Percentiles rank a stretch among this genome's conserved stretches.
These are phyloP conservation scores for Claviceps cyperi DNA, from an alignment of 2,329 filamentous ascomycete species.

Conservation along the genomic window DNA sequence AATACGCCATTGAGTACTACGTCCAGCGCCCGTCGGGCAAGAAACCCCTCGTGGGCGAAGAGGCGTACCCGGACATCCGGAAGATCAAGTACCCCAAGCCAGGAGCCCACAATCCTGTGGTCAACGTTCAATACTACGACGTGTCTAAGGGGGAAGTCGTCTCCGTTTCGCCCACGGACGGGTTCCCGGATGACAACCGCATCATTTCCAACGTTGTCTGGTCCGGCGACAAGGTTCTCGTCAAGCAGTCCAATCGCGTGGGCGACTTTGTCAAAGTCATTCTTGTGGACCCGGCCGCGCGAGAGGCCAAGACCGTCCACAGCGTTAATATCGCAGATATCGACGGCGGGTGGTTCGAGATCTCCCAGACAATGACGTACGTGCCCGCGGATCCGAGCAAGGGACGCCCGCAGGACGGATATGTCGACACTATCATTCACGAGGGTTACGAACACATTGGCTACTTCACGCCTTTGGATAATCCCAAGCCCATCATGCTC, in stretches of 20 bases:
- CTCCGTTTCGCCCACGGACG: conserved; percentile 58
- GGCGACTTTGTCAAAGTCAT: conserved; percentile 83
- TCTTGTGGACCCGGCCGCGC: conserved; percentile 61
- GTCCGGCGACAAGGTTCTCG: conserved; percentile 71
- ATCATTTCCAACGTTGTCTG: conserved; percentile 90
- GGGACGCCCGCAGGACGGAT: conserved; percentile 69
- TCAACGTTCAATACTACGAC: conserved; percentile 82
- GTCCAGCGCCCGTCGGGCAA: conserved; percentile 71
- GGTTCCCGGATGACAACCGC: conserved; percentile 67
- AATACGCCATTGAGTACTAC: conserved; percentile 90
- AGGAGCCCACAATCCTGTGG: conserved; percentile 81
- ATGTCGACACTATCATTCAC: conserved; percentile 80
- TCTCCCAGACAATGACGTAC: conserved; percentile 71
- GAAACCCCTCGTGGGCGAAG: conserved; percentile 50
- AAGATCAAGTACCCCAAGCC: conserved; percentile 97
- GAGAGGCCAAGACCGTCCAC: conserved; percentile 65
- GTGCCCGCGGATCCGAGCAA: conserved; percentile 71
- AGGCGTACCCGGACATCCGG: conserved; percentile 79
- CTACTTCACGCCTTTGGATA: conserved; percentile 84
- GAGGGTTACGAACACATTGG: conserved; percentile 81
- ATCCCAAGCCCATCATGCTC: conserved; percentile 65
- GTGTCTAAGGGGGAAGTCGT: conserved; percentile 65
- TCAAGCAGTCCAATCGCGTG: conserved; percentile 88
- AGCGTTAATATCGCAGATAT: conserved; percentile 65
- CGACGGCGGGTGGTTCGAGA: conserved; percentile 97